Evolutionary conservation across 2,329 filamentous ascomycete genomes (phyloP).

Genomic region (Aspergillus sp.): DNA sequence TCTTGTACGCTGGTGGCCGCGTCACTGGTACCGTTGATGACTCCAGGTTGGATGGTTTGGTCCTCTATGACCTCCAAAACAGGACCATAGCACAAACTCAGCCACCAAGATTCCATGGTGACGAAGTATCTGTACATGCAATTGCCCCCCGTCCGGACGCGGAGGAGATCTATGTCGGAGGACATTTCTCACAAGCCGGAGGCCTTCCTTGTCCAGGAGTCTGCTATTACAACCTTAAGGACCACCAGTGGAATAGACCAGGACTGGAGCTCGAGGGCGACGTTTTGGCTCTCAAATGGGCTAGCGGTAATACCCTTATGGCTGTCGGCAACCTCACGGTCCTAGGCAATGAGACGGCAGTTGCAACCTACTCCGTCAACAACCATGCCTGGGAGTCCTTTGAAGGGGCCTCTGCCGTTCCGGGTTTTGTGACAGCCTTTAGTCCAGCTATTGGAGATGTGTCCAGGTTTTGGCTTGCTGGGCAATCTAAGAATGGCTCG

Average conservation of each 20-base stretch:
- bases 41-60: slow-evolving; percentile 69
- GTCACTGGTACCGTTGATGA: slow-evolving; percentile 71
- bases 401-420: slow-evolving; percentile 65
- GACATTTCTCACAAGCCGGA: slow-evolving; percentile 81
- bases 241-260: slow-evolving; percentile 78
- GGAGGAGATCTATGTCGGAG: slow-evolving; percentile 81
- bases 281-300: slow-evolving; percentile 77
- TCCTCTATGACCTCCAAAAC: slow-evolving; percentile 75
- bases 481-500: slow-evolving; percentile 69
- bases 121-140: slow-evolving; percentile 72
- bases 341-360: slow-evolving; percentile 65
- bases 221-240: slow-evolving; percentile 74
- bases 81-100: slow-evolving; percentile 68
- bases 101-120: slow-evolving; percentile 74
- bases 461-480: slow-evolving; percentile 80
- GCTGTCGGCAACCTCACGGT: slow-evolving; percentile 77
- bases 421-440: slow-evolving; percentile 78
- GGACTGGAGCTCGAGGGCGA: slow-evolving; percentile 73
- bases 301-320: slow-evolving; percentile 70
- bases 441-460: slow-evolving; percentile 73
- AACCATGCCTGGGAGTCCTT: slow-evolving; percentile 65
- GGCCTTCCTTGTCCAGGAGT: slow-evolving; percentile 80
- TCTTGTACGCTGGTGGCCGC: slow-evolving; percentile 80
- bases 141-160: slow-evolving; percentile 74
- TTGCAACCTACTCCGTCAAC: slow-evolving; percentile 75